Conservation (phyloP, 2,329 filamentous ascomycete genomes). For the Trichoderma koningii region DNA sequence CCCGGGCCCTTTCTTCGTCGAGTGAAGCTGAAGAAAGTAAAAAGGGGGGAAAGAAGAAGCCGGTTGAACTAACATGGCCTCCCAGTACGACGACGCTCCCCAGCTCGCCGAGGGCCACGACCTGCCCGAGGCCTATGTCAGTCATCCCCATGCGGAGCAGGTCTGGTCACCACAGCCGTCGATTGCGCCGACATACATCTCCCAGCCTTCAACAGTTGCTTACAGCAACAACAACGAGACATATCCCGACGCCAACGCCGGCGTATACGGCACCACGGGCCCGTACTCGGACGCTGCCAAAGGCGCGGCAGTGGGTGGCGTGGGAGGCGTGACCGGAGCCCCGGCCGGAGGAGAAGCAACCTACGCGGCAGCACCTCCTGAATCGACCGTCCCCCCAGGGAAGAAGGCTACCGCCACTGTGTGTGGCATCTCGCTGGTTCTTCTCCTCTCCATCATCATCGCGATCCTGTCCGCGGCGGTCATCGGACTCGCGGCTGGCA, state of each 20-base stretch:
- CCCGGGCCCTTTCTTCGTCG: not conserved
- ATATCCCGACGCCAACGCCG: not conserved
- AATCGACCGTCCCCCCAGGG: not conserved
- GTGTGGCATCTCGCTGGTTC: slow-evolving; percentile 10
- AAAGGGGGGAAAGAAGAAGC: not conserved
- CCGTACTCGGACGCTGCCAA: slow-evolving; percentile 3
- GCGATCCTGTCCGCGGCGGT: slow-evolving; percentile 13
- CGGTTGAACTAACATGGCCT: slow-evolving; percentile 8
- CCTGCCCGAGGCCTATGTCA: slow-evolving; percentile 10
- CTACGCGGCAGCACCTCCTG: not conserved
- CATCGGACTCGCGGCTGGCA: slow-evolving; percentile 19
- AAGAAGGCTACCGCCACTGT: not conserved
- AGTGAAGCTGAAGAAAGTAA: too few relatives aligned
- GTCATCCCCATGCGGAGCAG: not conserved
- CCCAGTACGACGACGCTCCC: slow-evolving; percentile 13
- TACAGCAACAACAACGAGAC: slow-evolving; percentile 4
- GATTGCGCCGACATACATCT: slow-evolving; percentile 9
- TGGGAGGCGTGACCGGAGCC: not conserved
- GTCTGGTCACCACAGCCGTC: slow-evolving; percentile 21
- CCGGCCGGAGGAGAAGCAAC: not conserved
- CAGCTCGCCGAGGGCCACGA: slow-evolving; percentile 6
- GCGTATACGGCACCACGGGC: not conserved
- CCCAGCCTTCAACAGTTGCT: not conserved
- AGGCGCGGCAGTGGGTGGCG: not conserved
- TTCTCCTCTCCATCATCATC: slow-evolving; percentile 16